Conservation (phyloP, 2,329 filamentous ascomycete genomes). For the Thielaviopsis euricoi region DNA sequence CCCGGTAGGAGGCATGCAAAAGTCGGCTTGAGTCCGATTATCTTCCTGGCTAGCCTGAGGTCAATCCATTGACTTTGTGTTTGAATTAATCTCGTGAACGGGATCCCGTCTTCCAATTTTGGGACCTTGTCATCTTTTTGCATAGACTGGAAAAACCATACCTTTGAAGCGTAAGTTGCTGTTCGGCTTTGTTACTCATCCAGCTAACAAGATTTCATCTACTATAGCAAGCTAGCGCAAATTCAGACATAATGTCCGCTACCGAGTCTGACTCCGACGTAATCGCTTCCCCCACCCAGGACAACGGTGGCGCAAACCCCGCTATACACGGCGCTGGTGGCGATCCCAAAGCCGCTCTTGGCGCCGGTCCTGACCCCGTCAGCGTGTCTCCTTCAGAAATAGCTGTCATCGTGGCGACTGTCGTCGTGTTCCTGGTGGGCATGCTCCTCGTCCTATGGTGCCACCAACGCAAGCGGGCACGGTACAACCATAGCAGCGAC, state of each 20-base stretch:
- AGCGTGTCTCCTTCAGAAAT: slow-evolving; percentile 10
- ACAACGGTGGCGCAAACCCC: slow-evolving; percentile 10
- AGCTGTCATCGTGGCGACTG: slow-evolving; percentile 9
- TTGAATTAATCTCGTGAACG: background rate
- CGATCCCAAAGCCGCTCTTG: slow-evolving; percentile 11
- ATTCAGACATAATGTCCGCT: background rate
- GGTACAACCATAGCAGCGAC: background rate
- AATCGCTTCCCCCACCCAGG: background rate
- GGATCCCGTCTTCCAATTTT: background rate
- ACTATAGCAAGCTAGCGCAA: background rate
- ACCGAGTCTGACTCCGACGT: background rate
- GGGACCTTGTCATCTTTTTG: background rate
- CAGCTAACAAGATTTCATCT: background rate
- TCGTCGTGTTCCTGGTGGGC: slow-evolving; percentile 6
- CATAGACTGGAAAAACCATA: background rate
- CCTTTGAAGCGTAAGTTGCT: background rate
- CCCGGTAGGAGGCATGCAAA: background rate
- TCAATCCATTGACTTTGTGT: too few species aligned
- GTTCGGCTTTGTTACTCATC: background rate
- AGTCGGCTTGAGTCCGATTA: background rate
- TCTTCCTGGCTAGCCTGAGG: background rate
- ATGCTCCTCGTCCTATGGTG: slow-evolving; percentile 11
- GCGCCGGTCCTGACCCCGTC: slow-evolving; percentile 5
- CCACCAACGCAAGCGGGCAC: slow-evolving; percentile 8
- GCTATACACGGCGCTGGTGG: slow-evolving; percentile 9